These are phyloP conservation scores for Ploettnerulaceae sp. DNA, from an alignment of 2,329 filamentous ascomycete genomes.

Conservation along the genomic window DNA sequence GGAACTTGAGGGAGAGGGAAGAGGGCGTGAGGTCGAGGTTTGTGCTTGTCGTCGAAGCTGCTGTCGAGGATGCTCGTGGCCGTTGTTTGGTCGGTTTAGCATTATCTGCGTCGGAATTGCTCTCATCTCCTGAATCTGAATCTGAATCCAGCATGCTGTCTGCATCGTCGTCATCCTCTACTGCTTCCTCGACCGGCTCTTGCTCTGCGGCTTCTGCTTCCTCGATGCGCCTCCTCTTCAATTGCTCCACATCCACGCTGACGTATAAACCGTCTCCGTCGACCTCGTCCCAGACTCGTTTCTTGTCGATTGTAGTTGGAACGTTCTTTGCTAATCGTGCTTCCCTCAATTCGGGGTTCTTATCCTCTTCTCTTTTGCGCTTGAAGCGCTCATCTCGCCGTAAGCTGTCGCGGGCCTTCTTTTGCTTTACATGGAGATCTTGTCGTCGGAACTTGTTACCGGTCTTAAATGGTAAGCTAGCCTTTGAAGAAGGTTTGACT, in stretches of 20 bases:
- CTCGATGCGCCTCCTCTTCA: slow-evolving; percentile 53
- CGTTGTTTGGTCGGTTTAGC: slow-evolving; percentile 36
- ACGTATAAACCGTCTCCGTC: slow-evolving; percentile 54
- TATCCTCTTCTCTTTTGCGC: slow-evolving; percentile 79
- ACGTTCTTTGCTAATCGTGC: slow-evolving; percentile 73
- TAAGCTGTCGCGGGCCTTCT: slow-evolving; percentile 67
- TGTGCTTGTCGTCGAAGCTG: slow-evolving; percentile 54
- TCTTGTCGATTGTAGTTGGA: slow-evolving; percentile 76
- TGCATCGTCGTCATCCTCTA: slow-evolving; percentile 48
- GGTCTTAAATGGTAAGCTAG: slow-evolving; percentile 48
- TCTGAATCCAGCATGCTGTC: slow-evolving; percentile 73
- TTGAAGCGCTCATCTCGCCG: slow-evolving; percentile 73
- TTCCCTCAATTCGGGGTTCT: slow-evolving; percentile 70
- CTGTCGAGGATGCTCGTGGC: slow-evolving; percentile 38
- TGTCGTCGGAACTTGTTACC: slow-evolving; percentile 78
- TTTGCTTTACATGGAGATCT: slow-evolving; percentile 72
- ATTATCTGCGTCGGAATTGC: slow-evolving; percentile 40
- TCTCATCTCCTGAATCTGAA: slow-evolving; percentile 41
- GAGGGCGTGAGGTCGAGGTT: slow-evolving; percentile 60
- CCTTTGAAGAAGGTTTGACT: slow-evolving; percentile 40
- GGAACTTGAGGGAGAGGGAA: slow-evolving; percentile 56
- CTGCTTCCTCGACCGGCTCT: slow-evolving; percentile 38
- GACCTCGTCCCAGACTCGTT: slow-evolving; percentile 83
- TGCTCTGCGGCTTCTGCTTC: slow-evolving; percentile 44
- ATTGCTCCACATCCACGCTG: slow-evolving; percentile 52